Evolutionary conservation across 257 asterid genomes (phyloP).

Genomic region (Ajuga chamaepitys): DNA sequence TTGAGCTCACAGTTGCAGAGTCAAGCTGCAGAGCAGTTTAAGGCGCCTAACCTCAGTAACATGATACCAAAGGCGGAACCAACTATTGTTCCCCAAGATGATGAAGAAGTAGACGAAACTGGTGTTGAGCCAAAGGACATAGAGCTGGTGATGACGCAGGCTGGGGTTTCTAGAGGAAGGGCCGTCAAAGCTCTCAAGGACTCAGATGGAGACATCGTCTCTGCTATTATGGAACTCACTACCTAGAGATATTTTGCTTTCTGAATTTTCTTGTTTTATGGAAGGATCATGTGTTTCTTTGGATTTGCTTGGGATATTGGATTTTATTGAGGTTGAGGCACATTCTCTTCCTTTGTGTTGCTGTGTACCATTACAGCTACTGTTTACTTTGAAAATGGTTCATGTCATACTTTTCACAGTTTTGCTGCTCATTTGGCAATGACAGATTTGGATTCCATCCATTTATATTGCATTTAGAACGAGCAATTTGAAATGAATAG

Average conservation of each 20-base stretch:
- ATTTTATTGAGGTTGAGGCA: no score
- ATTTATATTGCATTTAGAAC: no score
- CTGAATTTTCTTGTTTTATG: no score
- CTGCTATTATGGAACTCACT: slow-evolving; percentile 74
- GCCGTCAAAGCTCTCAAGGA: slow-evolving; percentile 66
- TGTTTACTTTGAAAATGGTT: slow-evolving; percentile 4
- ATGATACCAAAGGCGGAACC: slow-evolving; percentile 44
- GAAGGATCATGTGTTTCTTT: no score
- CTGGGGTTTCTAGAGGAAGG: slow-evolving; percentile 55
- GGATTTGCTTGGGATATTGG: no score
- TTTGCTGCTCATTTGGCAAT: neutral
- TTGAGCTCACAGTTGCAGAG: slow-evolving; percentile 42
- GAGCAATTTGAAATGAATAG: no score
- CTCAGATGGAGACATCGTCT: slow-evolving; percentile 59
- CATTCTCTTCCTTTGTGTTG: neutral
- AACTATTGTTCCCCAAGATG: slow-evolving; percentile 39
- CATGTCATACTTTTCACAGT: neutral
- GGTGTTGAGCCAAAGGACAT: slow-evolving; percentile 64
- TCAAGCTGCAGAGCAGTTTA: slow-evolving; percentile 44
- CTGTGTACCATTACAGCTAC: neutral
- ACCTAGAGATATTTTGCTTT: slow-evolving; percentile 22
- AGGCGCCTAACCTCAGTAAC: slow-evolving; percentile 32
- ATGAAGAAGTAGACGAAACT: slow-evolving; percentile 59
- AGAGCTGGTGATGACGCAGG: slow-evolving; percentile 65
- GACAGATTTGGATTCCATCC: no score